Conservation (phyloP, 2,329 filamentous ascomycete species). For the Ramularia collo-cygni region DNA sequence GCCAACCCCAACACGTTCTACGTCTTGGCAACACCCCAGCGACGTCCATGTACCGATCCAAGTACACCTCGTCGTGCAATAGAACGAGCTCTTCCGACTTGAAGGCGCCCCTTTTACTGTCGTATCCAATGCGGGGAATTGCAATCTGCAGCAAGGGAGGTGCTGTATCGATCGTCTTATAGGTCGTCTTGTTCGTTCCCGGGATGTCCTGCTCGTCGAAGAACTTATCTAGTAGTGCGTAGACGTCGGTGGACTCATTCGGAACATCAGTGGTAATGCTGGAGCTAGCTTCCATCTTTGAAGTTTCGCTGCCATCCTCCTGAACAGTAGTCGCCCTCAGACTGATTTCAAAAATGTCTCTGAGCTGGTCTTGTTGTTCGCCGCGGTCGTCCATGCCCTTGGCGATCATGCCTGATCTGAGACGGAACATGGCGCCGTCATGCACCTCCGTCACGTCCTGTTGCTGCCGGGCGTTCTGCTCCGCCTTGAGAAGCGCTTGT, state of each 20-base stretch:
- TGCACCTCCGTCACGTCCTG: constrained; percentile 97
- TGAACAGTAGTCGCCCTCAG: constrained; percentile 17
- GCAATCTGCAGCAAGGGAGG: constrained; percentile 85
- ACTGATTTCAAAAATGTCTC: constrained; percentile 25
- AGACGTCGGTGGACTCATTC: constrained; percentile 58
- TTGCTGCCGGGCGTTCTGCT: constrained; percentile 56
- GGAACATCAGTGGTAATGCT: constrained; percentile 60
- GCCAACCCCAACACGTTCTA: constrained; percentile 67
- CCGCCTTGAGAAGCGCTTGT: constrained; percentile 42
- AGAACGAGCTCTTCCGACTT: constrained; percentile 74
- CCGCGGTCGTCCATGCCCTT: constrained; percentile 57
- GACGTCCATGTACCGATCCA: constrained; percentile 72
- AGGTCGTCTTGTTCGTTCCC: constrained; percentile 52
- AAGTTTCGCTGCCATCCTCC: constrained; percentile 13
- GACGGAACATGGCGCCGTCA: constrained; percentile 80
- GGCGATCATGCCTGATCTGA: constrained; percentile 80
- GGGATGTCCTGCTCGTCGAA: constrained; percentile 71
- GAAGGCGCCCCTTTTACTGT: constrained; percentile 49
- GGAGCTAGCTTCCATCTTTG: constrained; percentile 33
- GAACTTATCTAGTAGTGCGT: constrained; percentile 75
- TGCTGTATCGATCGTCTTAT: constrained; percentile 55
- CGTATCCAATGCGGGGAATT: constrained; percentile 74
- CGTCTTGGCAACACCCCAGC: constrained; percentile 52
- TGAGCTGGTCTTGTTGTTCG: constrained; percentile 62
- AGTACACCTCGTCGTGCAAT: constrained; percentile 73